Conservation (phyloP, 2,329 filamentous ascomycete genomes). For the Tolypocladium endophyticum region DNA sequence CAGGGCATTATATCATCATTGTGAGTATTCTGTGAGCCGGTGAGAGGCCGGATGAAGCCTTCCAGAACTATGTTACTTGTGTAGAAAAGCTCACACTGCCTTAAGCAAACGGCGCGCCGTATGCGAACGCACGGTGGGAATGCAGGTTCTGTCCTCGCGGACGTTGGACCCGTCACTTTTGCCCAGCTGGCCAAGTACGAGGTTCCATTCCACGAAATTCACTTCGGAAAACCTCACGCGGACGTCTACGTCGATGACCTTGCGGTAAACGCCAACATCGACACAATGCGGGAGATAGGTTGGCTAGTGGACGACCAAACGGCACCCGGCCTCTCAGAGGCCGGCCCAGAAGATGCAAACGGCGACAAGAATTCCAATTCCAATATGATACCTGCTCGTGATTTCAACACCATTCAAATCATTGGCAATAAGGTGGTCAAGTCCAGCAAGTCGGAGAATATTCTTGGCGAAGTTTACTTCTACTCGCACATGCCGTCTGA, state of each 20-base stretch:
- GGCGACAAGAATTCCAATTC: slow-evolving; percentile 12
- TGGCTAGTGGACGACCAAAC: slow-evolving; percentile 16
- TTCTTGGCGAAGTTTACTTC: slow-evolving; percentile 21
- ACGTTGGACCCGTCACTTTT: neutral
- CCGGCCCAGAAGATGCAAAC: slow-evolving; percentile 4
- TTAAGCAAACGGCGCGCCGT: neutral
- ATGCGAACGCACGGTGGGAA: neutral
- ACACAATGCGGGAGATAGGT: slow-evolving; percentile 17
- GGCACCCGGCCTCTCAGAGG: neutral
- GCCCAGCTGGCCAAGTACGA: neutral
- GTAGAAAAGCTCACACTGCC: neutral
- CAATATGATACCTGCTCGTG: slow-evolving; percentile 16
- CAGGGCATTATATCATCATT: slow-evolving; percentile 19
- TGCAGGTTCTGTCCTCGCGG: neutral
- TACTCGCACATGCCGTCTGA: slow-evolving; percentile 17
- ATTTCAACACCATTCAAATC: slow-evolving; percentile 20
- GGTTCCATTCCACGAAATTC: neutral
- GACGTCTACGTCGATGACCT: neutral
- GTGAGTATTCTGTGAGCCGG: slow-evolving; percentile 5
- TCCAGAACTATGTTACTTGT: neutral
- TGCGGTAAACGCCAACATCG: slow-evolving; percentile 15
- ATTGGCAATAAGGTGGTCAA: slow-evolving; percentile 18
- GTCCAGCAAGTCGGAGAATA: slow-evolving; percentile 17
- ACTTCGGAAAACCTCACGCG: neutral
- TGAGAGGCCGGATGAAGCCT: neutral